Evolutionary conservation across 352 stramenopile genomes (phyloP).

Genomic region (Globisporangium perplexum): DNA sequence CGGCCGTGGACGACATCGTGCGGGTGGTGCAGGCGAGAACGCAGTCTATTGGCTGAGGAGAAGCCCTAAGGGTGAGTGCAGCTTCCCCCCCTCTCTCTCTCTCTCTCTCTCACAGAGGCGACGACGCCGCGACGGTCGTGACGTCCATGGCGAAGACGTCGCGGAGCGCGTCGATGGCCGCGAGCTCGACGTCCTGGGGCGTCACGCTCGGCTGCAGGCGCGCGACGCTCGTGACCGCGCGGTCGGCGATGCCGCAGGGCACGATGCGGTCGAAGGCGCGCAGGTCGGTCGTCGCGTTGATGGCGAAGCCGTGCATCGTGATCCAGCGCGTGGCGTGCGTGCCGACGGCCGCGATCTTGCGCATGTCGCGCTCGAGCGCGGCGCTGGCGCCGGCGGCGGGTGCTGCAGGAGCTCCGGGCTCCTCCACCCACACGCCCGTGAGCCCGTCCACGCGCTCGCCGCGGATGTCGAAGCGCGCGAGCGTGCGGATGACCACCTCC

Average conservation of each 20-base stretch:
- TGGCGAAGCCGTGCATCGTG: slow-evolving; percentile 97
- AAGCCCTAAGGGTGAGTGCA: background rate
- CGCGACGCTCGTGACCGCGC: slow-evolving; percentile 80
- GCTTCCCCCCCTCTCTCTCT: background rate
- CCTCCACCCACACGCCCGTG: slow-evolving; percentile 96
- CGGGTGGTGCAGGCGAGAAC: slow-evolving; percentile 20
- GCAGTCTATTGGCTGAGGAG: background rate
- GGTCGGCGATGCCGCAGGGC: slow-evolving; percentile 94
- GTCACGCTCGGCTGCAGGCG: slow-evolving; percentile 40
- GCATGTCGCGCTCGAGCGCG: slow-evolving; percentile 43
- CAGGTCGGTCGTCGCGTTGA: slow-evolving; percentile 96
- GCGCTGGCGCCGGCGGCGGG: too few relatives aligned
- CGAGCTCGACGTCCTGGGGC: slow-evolving; percentile 56
- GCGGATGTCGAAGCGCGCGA: slow-evolving; percentile 84
- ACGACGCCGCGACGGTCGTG: slow-evolving; percentile 28
- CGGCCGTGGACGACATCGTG: slow-evolving; percentile 56
- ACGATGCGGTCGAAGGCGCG: slow-evolving; percentile 93
- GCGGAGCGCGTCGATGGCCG: slow-evolving; percentile 52
- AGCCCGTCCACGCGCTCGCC: slow-evolving; percentile 88
- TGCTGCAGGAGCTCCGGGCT: slow-evolving; percentile 20
- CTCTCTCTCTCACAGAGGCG: slow-evolving; percentile 21
- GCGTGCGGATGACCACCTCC: slow-evolving; percentile 92
- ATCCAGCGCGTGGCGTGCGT: slow-evolving; percentile 96
- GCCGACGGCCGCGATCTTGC: slow-evolving; percentile 96
- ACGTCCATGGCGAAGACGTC: slow-evolving; percentile 74